Conservation (phyloP, 768 basidiomycete genomes). For the Leucocoprinus birnbaumii region DNA sequence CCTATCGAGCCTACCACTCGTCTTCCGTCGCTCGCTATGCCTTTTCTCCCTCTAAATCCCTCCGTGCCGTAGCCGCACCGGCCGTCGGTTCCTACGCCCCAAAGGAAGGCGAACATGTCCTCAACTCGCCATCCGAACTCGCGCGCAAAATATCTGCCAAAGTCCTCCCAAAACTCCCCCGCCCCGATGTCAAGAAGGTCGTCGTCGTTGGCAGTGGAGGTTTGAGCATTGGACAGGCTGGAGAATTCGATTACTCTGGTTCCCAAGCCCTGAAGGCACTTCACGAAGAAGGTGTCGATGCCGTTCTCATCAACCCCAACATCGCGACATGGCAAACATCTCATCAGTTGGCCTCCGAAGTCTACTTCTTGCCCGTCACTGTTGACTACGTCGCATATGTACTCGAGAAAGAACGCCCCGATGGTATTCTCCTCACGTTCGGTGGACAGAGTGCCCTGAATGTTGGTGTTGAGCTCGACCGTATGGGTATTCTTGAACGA, state of each 20-base stretch:
- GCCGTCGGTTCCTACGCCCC: conserved; percentile 69
- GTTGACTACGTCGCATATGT: conserved; percentile 98
- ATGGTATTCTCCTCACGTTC: conserved; percentile 95
- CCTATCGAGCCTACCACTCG: conserved; percentile 50
- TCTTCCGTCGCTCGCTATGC: conserved; percentile 29
- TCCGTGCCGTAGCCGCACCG: conserved; percentile 69
- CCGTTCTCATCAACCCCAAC: conserved; percentile 97
- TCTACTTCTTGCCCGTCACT: conserved; percentile 97
- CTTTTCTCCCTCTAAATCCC: conserved; percentile 46
- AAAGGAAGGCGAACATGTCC: conserved; percentile 70
- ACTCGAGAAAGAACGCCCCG: conserved; percentile 96
- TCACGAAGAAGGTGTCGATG: conserved; percentile 90
- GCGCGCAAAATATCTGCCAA: conserved; percentile 92
- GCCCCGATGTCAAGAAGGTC: conserved; percentile 91
- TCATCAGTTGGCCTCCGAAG: conserved; percentile 93
- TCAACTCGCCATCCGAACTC: conserved; percentile 93
- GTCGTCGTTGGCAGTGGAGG: conserved; percentile 96
- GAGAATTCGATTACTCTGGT: conserved; percentile 99
- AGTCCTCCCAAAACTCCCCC: conserved; percentile 88
- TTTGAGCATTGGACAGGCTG: conserved; percentile 95
- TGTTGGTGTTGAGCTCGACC: conserved; percentile 94
- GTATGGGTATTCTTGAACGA: conserved; percentile 93
- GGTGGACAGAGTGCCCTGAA: conserved; percentile 98
- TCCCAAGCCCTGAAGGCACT: conserved; percentile 99
- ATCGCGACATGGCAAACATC: conserved; percentile 99